Evolutionary conservation across 2,329 filamentous ascomycete genomes (phyloP).

Genomic region (Didymella exigua): DNA sequence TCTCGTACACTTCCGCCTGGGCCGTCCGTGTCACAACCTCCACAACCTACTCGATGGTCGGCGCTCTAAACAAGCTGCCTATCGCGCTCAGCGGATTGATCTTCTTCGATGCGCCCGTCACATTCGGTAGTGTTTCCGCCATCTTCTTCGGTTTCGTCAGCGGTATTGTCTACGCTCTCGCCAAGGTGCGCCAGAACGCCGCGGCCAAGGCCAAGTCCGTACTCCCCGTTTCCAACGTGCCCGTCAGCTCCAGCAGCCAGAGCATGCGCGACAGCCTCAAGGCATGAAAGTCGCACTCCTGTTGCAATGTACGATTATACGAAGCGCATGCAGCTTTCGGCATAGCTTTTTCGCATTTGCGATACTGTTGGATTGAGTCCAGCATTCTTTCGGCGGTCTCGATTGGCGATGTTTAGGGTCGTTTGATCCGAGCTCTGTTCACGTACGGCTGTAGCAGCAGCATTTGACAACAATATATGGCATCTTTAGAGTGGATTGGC

Average conservation of each 20-base stretch:
- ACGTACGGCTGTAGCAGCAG: slow-evolving; percentile 7
- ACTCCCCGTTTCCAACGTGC: slow-evolving; percentile 69
- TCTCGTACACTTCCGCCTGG: slow-evolving; percentile 99
- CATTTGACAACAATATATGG: slow-evolving; percentile 10
- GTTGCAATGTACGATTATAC: slow-evolving; percentile 12
- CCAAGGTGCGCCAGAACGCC: slow-evolving; percentile 80
- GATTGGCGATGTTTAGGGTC: too few relatives aligned
- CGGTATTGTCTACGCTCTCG: slow-evolving; percentile 86
- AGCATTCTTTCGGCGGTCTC: slow-evolving; percentile 6
- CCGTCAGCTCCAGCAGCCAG: slow-evolving; percentile 87
- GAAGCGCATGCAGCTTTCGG: slow-evolving; percentile 19
- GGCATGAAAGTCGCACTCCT: slow-evolving; percentile 25
- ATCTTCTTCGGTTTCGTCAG: slow-evolving; percentile 91
- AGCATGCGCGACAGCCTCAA: slow-evolving; percentile 88
- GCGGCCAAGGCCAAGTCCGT: slow-evolving; percentile 69
- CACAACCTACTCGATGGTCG: slow-evolving; percentile 98
- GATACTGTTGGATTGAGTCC: slow-evolving; percentile 30
- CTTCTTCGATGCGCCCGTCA: slow-evolving; percentile 95
- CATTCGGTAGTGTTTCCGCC: slow-evolving; percentile 87
- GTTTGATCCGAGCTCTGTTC: neutral
- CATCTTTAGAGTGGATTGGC: slow-evolving; percentile 9
- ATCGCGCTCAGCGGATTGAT: slow-evolving; percentile 90
- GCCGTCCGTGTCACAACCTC: slow-evolving; percentile 97
- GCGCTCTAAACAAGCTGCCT: slow-evolving; percentile 95
- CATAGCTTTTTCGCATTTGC: slow-evolving; percentile 17